Percentiles rank a stretch among this genome's conserved stretches.
phyloP scores from a whole-genome alignment of 1,139 yeast species.

The Blastobotrys capitulatus region DNA sequence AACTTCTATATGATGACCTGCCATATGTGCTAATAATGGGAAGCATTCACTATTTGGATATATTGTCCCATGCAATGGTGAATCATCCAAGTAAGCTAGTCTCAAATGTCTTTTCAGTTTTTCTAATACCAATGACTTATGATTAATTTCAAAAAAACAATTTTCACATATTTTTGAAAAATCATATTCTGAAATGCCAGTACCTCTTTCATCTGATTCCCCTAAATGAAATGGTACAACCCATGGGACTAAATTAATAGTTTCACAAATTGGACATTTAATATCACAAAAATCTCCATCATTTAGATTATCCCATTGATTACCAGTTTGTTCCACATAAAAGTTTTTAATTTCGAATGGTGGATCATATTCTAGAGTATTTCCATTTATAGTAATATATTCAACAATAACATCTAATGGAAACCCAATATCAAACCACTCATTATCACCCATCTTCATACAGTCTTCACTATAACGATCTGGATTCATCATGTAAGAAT shows the following conservation, averaged over 20 bases:
- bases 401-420: not conserved
- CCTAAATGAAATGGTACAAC: not conserved
- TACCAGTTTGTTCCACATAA: not conserved
- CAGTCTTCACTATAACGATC: constrained; percentile 32
- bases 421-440: constrained; percentile 2
- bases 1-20: not conserved
- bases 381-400: not conserved
- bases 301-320: constrained; percentile 15
- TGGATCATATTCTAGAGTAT: not conserved
- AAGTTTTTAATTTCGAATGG: not conserved
- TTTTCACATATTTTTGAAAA: not conserved
- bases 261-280: constrained; percentile 9
- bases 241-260: not conserved
- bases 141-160: not conserved
- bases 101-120: not conserved
- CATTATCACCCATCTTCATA: constrained; percentile 6
- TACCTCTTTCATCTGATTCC: not conserved
- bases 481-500: constrained; percentile 34
- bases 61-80: not conserved
- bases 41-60: not conserved
- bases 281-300: constrained; percentile 11
- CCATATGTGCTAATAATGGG: not conserved
- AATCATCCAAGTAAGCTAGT: not conserved
- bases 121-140: not conserved
- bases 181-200: not conserved